Evolutionary conservation across 176 grass and related monocot species (phyloP).

Genomic region (Cymbopogon citratus): DNA sequence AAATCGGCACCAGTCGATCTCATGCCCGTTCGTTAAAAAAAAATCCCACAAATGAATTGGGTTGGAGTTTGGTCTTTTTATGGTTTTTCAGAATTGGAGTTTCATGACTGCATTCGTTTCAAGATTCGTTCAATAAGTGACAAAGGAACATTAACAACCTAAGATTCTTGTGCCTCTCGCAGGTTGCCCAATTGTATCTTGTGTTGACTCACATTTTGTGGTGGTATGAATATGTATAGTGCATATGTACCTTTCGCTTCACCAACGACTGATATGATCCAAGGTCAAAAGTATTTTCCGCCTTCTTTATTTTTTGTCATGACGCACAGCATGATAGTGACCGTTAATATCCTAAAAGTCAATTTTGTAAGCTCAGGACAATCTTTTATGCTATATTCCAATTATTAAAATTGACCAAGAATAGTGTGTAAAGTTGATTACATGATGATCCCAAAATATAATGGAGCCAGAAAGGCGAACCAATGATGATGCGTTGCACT

Average conservation of each 20-base stretch:
- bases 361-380: not conserved
- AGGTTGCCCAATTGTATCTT: not conserved
- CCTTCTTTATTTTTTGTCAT: not conserved
- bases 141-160: not conserved
- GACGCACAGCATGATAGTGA: not conserved
- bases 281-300: constrained; percentile 7
- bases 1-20: too few relatives aligned
- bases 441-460: constrained; percentile 1
- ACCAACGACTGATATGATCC: not conserved
- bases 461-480: not conserved
- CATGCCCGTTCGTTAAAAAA: too few relatives aligned
- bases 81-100: not conserved
- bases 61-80: not conserved
- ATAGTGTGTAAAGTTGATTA: constrained; percentile 11
- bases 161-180: not conserved
- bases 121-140: not conserved
- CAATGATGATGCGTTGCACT: constrained; percentile 24
- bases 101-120: not conserved
- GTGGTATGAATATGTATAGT: too few relatives aligned
- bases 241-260: not conserved
- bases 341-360: not conserved
- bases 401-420: constrained; percentile 10
- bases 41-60: not conserved
- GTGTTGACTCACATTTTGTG: not conserved
- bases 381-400: not conserved